Conservation (phyloP, 495 filamentous ascomycete species). For the Neurospora africana region DNA sequence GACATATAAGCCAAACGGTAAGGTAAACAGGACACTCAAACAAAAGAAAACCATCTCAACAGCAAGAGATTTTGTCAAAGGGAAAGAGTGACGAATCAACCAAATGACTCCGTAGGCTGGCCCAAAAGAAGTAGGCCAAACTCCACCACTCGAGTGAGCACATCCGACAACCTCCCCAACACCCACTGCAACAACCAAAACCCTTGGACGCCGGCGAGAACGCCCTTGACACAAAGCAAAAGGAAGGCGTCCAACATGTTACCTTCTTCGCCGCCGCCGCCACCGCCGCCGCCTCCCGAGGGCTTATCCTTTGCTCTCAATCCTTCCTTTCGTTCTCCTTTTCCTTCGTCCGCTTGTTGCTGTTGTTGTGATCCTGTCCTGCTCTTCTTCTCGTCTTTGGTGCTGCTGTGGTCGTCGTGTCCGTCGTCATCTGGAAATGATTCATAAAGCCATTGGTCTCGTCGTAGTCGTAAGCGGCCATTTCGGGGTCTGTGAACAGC, state of each 20-base stretch:
- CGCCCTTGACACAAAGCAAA: constrained; percentile 13
- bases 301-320: background rate
- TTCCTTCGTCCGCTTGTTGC: background rate
- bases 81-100: background rate
- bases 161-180: constrained; percentile 13
- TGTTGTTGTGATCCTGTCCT: background rate
- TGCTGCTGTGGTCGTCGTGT: background rate
- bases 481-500: background rate
- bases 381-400: background rate
- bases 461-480: background rate
- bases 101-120: background rate
- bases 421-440: background rate
- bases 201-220: constrained; percentile 17
- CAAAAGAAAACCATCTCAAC: background rate
- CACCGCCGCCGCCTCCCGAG: constrained; percentile 3
- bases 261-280: background rate
- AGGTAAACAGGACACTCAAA: constrained; percentile 2
- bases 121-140: constrained; percentile 16
- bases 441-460: background rate
- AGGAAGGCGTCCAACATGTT: constrained; percentile 13
- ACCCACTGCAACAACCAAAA: constrained; percentile 17
- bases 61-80: background rate
- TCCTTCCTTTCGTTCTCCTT: background rate
- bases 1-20: background rate
- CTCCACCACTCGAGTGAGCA: constrained; percentile 20